A percentile compares a stretch with the other conserved stretches of the same genome.
These are phyloP conservation scores for Coemansia sp. DNA, from an alignment of 192 early-diverging fungal species.

Conservation along the genomic window DNA sequence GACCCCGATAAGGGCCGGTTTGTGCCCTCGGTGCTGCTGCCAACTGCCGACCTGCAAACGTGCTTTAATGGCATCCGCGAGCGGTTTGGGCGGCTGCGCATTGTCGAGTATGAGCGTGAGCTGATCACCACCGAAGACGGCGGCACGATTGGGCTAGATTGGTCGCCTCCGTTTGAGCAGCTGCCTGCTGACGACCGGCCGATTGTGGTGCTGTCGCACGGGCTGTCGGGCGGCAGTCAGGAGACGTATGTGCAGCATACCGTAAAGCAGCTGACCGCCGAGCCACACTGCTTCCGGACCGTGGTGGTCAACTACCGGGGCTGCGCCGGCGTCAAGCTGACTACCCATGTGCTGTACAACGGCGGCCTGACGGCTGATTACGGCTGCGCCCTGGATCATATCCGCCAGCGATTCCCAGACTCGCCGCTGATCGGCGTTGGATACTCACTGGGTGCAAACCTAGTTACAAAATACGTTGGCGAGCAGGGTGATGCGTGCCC, in stretches of 20 bases:
- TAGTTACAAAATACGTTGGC: constrained; percentile 88
- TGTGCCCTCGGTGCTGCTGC: constrained; percentile 70
- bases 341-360: constrained; percentile 76
- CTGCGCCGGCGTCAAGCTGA: constrained; percentile 78
- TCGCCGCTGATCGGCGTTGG: constrained; percentile 79
- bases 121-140: constrained; percentile 72
- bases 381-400: constrained; percentile 32
- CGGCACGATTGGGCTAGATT: constrained; percentile 85
- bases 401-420: constrained; percentile 55
- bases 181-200: constrained; percentile 64
- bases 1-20: constrained; percentile 55
- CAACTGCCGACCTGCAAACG: constrained; percentile 79
- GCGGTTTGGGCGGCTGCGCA: constrained; percentile 29
- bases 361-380: constrained; percentile 82
- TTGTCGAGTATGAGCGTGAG: constrained; percentile 53
- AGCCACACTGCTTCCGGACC: constrained; percentile 64
- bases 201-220: constrained; percentile 81
- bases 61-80: constrained; percentile 50
- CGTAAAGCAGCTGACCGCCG: constrained; percentile 57
- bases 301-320: constrained; percentile 92
- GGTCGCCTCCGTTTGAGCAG: constrained; percentile 62
- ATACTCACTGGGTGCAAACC: constrained; percentile 90
- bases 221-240: constrained; percentile 89
- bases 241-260: constrained; percentile 85
- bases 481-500: constrained; percentile 75